Percentiles rank a stretch among this genome's conserved stretches.
Evolutionary conservation across 2,329 filamentous ascomycete genomes (phyloP).

Genomic region (Trichoderma oligosporum): DNA sequence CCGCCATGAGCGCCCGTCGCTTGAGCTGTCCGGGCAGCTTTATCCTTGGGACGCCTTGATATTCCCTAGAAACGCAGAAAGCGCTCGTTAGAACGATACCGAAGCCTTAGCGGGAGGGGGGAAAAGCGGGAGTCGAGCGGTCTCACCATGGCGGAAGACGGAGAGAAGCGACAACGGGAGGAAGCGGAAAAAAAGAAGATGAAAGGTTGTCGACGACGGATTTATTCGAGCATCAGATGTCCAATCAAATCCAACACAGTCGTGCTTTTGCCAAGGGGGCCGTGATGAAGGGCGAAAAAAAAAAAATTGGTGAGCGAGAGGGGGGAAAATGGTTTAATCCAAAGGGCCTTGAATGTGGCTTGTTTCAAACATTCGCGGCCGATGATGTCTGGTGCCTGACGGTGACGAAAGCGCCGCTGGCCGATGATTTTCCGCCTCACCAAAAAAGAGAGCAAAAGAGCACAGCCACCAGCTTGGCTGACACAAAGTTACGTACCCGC

Average conservation of each 20-base stretch:
- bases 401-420: constrained; percentile 35
- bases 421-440: constrained; percentile 34
- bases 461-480: constrained; percentile 23
- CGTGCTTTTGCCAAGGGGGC: neutral
- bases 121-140: constrained; percentile 16
- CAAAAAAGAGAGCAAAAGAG: constrained; percentile 31
- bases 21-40: constrained; percentile 37
- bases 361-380: constrained; percentile 26
- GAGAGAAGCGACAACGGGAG: constrained; percentile 21
- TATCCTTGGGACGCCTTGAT: constrained; percentile 41
- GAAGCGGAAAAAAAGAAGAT: constrained; percentile 12
- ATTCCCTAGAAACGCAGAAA: constrained; percentile 33
- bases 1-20: constrained; percentile 35
- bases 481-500: neutral
- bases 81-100: constrained; percentile 14
- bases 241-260: constrained; percentile 15
- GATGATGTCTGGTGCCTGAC: constrained; percentile 34
- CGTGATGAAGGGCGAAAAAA: neutral
- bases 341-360: constrained; percentile 29
- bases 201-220: constrained; percentile 18
- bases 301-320: neutral
- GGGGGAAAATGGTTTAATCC: constrained; percentile 20
- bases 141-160: constrained; percentile 34
- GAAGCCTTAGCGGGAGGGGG: neutral
- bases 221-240: constrained; percentile 29